These are phyloP conservation scores for Chlamydomonas eustigma DNA, from an alignment of 139 green algal species.

Conservation along the genomic window DNA sequence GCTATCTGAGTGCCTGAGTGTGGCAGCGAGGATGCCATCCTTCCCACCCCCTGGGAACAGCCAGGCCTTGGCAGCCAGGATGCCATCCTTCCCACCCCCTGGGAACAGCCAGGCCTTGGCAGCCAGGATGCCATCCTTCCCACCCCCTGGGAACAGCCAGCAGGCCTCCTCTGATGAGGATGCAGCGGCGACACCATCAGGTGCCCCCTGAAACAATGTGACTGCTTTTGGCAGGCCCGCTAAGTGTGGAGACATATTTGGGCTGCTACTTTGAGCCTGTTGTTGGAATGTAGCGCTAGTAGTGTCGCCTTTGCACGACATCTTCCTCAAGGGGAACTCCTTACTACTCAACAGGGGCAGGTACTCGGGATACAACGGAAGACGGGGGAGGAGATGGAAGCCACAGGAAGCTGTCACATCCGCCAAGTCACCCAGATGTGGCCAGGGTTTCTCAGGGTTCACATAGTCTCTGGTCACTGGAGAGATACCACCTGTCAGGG, in stretches of 20 bases:
- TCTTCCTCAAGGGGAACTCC: neutral
- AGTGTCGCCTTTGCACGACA: too few relatives aligned
- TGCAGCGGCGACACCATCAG: constrained; percentile 8
- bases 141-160: too few relatives aligned
- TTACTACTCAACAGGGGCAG: constrained; percentile 19
- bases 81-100: neutral
- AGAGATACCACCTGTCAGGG: constrained; percentile 60
- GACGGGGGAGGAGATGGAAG: constrained; percentile 68
- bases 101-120: too few relatives aligned
- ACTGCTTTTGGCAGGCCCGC: constrained; percentile 10
- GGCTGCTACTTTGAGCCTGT: too few relatives aligned
- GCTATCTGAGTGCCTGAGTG: neutral
- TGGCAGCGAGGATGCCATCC: neutral
- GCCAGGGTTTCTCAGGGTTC: constrained; percentile 74
- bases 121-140: too few relatives aligned
- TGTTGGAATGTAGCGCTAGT: too few relatives aligned
- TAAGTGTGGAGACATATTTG: too few relatives aligned
- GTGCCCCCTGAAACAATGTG: neutral
- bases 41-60: neutral
- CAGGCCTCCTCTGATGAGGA: too few relatives aligned
- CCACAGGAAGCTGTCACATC: constrained; percentile 49
- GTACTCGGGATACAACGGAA: constrained; percentile 72
- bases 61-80: neutral
- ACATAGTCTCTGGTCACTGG: constrained; percentile 84
- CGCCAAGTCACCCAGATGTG: constrained; percentile 64